Percentiles rank a stretch among this genome's conserved stretches.
phyloP scores from a whole-genome alignment of 192 early-diverging fungal genomes.

The Neocallimastix lanati region DNA sequence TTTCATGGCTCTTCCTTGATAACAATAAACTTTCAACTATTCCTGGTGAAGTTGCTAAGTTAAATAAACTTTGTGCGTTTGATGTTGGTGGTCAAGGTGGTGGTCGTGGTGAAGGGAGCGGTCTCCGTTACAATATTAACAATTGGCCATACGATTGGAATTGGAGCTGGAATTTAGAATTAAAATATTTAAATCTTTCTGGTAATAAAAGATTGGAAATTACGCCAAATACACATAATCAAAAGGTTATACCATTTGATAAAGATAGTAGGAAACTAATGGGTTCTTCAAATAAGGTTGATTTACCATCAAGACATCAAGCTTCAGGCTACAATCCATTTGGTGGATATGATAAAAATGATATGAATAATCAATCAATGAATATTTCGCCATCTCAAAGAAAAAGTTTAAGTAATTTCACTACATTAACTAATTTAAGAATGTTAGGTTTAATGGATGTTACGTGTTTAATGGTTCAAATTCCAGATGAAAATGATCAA shows the following conservation, averaged over 20 bases:
- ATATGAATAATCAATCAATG: constrained; percentile 1
- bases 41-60: constrained; percentile 79
- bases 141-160: constrained; percentile 96
- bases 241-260: constrained; percentile 11
- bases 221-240: constrained; percentile 23
- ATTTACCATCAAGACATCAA: neutral
- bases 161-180: constrained; percentile 80
- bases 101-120: constrained; percentile 16
- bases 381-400: neutral
- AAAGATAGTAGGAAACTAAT: neutral
- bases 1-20: constrained; percentile 67
- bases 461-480: constrained; percentile 55
- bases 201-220: constrained; percentile 80
- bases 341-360: neutral
- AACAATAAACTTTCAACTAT: constrained; percentile 77
- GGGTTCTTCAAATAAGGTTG: neutral
- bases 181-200: constrained; percentile 77
- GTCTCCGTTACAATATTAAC: constrained; percentile 76
- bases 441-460: constrained; percentile 78
- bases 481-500: constrained; percentile 66
- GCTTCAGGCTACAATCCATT: neutral
- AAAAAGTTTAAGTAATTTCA: constrained; percentile 48
- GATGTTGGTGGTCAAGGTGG: constrained; percentile 70
- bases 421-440: constrained; percentile 53
- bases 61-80: constrained; percentile 51